Evolutionary conservation across 345 rosid species (phyloP).

Genomic region (Eutrema heterophyllum): DNA sequence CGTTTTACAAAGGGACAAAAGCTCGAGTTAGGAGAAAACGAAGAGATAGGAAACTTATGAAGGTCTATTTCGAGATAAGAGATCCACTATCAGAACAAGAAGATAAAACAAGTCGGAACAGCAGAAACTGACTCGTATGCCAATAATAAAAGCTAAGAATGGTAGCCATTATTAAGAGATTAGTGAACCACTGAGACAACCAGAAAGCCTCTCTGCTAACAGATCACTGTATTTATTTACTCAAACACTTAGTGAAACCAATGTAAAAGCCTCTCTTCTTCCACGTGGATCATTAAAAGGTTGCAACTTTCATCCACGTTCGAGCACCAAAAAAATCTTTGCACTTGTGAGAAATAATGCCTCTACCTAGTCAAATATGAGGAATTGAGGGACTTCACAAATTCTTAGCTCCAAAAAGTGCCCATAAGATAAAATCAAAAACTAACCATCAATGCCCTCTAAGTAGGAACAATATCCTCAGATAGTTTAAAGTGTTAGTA

Average conservation of each 20-base stretch:
- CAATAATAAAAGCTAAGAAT: background rate
- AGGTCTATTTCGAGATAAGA: background rate
- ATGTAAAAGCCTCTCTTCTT: background rate
- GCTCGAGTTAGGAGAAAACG: background rate
- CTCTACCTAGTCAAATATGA: background rate
- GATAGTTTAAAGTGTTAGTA: background rate
- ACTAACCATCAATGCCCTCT: background rate
- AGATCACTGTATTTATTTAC: background rate
- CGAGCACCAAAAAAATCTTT: background rate
- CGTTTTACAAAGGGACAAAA: background rate
- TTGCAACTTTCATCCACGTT: background rate
- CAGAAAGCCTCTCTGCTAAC: background rate
- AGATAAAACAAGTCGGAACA: background rate
- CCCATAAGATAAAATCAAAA: background rate
- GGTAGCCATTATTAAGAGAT: background rate
- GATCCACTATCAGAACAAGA: background rate
- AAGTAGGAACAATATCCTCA: background rate
- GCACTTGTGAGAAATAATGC: background rate
- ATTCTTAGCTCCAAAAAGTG: background rate
- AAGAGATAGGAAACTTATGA: constrained; percentile 4
- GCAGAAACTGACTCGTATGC: background rate
- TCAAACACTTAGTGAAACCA: background rate
- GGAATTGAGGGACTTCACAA: background rate
- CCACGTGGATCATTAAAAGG: background rate
- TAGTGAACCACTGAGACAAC: background rate